Evolutionary conservation across 352 stramenopile species (phyloP).

Genomic region (Phytophthora melonis): DNA sequence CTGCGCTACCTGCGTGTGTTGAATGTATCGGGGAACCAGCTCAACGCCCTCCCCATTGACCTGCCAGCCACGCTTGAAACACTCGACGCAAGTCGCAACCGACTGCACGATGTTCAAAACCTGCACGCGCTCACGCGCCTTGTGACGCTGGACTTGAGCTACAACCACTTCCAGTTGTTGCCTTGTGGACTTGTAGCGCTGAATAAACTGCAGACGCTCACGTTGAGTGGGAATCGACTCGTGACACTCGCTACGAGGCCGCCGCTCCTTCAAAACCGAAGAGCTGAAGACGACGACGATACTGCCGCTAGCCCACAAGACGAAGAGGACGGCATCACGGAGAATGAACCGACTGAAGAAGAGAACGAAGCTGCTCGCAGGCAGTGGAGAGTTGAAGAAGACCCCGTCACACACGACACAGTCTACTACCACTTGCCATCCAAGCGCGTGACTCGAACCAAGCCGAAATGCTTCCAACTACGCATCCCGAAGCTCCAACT

Average conservation of each 20-base stretch:
- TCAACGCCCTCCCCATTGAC: conserved; percentile 48
- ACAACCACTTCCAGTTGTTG: conserved; percentile 72
- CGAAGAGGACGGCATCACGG: conserved; percentile 1
- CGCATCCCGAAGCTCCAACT: conserved; percentile 56
- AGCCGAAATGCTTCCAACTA: conserved; percentile 64
- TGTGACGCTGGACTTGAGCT: conserved; percentile 61
- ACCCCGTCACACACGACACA: conserved; percentile 51
- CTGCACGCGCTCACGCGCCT: conserved; percentile 59
- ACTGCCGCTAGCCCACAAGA: conserved; percentile 19
- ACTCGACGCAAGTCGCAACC: conserved; percentile 62
- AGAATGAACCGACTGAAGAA: conserved; percentile 33
- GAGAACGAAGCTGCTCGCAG: conserved; percentile 40
- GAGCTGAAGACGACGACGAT: conserved; percentile 6
- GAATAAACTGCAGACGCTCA: conserved; percentile 53
- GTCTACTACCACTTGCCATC: conserved; percentile 68
- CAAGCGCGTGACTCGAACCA: conserved; percentile 61
- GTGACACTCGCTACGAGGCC: conserved; percentile 68
- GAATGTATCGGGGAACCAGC: conserved; percentile 69
- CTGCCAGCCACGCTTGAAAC: conserved; percentile 50
- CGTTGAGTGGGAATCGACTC: conserved; percentile 64
- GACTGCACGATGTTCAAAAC: conserved; percentile 54
- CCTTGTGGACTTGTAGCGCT: conserved; percentile 60
- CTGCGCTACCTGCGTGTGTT: conserved; percentile 54
- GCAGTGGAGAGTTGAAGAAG: conserved; percentile 64
- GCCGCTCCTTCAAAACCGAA: conserved; percentile 21